A percentile compares a stretch with the other conserved stretches of the same genome.
phyloP scores from a whole-genome alignment of 352 stramenopile genomes.

The Albugo candida region DNA sequence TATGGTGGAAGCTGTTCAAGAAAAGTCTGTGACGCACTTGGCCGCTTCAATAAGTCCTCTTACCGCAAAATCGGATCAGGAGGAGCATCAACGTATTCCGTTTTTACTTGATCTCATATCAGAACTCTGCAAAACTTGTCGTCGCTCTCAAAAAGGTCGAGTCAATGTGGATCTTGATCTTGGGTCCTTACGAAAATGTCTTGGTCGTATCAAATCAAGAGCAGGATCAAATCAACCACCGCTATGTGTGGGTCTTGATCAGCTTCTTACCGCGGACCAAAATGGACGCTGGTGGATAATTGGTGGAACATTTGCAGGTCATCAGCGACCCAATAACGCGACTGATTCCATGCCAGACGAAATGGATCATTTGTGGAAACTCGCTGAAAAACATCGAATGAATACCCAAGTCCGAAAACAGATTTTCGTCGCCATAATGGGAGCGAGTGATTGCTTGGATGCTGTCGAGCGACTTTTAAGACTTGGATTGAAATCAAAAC shows the following conservation, averaged over 20 bases:
- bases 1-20: slow-evolving; percentile 67
- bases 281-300: slow-evolving; percentile 94
- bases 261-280: slow-evolving; percentile 60
- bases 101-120: slow-evolving; percentile 92
- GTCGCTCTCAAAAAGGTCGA: slow-evolving; percentile 45
- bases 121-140: slow-evolving; percentile 90
- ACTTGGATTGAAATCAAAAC: slow-evolving; percentile 78
- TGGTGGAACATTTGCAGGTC: slow-evolving; percentile 85
- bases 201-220: slow-evolving; percentile 90
- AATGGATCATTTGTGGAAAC: slow-evolving; percentile 62
- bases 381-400: slow-evolving; percentile 93
- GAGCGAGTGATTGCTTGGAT: slow-evolving; percentile 86
- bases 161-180: slow-evolving; percentile 30
- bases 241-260: slow-evolving; percentile 48
- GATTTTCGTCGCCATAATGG: slow-evolving; percentile 96
- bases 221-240: slow-evolving; percentile 54
- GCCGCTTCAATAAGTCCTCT: slow-evolving; percentile 11
- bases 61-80: slow-evolving; percentile 6
- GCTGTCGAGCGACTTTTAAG: slow-evolving; percentile 89
- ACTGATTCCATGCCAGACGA: slow-evolving; percentile 7
- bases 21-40: slow-evolving; percentile 30
- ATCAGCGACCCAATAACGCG: slow-evolving; percentile 13
- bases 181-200: slow-evolving; percentile 78
- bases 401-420: slow-evolving; percentile 89
- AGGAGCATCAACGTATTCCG: slow-evolving; percentile 19